These are phyloP conservation scores for Ceratopteris richardii DNA, from an alignment of 75 land plant species.

Conservation along the genomic window DNA sequence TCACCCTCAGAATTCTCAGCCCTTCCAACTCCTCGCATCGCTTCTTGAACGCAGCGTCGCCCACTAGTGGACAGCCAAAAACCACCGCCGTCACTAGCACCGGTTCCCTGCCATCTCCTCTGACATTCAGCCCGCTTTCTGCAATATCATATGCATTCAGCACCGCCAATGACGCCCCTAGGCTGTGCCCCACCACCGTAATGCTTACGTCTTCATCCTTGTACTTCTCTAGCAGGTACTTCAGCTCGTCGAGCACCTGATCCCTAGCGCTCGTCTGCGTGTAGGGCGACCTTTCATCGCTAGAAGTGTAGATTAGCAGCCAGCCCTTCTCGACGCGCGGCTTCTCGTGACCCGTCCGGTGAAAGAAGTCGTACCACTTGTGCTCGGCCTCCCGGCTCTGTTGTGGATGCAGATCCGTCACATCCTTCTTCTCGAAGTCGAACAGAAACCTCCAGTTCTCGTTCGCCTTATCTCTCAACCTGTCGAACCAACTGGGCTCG, in stretches of 20 bases:
- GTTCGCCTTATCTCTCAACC: too few relatives aligned
- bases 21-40: slow-evolving; percentile 10
- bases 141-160: slow-evolving; percentile 22
- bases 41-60: slow-evolving; percentile 18
- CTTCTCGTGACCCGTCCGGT: background rate
- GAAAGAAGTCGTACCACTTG: too few relatives aligned
- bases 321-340: slow-evolving; percentile 45
- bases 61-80: slow-evolving; percentile 24
- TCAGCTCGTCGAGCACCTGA: slow-evolving; percentile 26
- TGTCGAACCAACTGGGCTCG: too few relatives aligned
- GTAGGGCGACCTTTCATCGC: slow-evolving; percentile 29
- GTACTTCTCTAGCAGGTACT: slow-evolving; percentile 13
- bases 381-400: too few relatives aligned
- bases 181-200: slow-evolving; percentile 27
- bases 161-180: slow-evolving; percentile 17
- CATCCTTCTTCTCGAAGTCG: too few relatives aligned
- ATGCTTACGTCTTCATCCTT: slow-evolving; percentile 20
- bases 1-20: slow-evolving; percentile 19
- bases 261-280: slow-evolving; percentile 33
- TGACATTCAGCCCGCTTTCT: background rate
- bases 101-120: background rate
- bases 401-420: too few relatives aligned
- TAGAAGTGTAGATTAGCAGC: slow-evolving; percentile 49
- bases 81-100: slow-evolving; percentile 15
- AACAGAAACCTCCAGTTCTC: too few relatives aligned